Percentiles rank a stretch among this genome's conserved stretches.
These are phyloP conservation scores for Astrocystis sublimbata DNA, from an alignment of 495 filamentous ascomycete species.

Conservation along the genomic window DNA sequence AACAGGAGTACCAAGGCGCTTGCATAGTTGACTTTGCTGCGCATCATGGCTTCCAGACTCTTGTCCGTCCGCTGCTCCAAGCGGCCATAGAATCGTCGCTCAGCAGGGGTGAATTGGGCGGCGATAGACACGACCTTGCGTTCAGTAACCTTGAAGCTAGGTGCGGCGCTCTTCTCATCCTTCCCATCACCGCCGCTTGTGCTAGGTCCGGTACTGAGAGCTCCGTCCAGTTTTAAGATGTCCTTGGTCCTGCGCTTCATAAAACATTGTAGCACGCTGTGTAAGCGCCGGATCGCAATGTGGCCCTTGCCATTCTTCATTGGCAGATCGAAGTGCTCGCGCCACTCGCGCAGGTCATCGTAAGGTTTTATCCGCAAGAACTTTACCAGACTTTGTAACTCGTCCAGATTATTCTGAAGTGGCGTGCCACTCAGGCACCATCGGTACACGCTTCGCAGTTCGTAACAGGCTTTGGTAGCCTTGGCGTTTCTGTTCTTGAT, in stretches of 20 bases:
- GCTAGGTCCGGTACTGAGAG: slow-evolving; percentile 69
- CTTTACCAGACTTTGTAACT: slow-evolving; percentile 87
- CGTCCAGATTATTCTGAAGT: slow-evolving; percentile 97
- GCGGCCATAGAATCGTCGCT: slow-evolving; percentile 80
- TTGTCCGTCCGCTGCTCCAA: slow-evolving; percentile 82
- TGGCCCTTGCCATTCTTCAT: slow-evolving; percentile 83
- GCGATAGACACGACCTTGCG: slow-evolving; percentile 81
- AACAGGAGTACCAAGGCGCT: slow-evolving; percentile 83
- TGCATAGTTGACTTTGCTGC: slow-evolving; percentile 67
- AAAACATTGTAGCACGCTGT: slow-evolving; percentile 80
- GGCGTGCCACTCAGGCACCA: slow-evolving; percentile 97
- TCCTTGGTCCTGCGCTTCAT: slow-evolving; percentile 98
- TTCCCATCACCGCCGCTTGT: slow-evolving; percentile 46
- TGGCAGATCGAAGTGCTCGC: slow-evolving; percentile 80
- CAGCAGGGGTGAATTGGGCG: slow-evolving; percentile 74
- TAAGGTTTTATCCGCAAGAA: slow-evolving; percentile 94
- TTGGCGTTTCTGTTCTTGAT: slow-evolving; percentile 99
- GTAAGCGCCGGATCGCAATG: slow-evolving; percentile 84
- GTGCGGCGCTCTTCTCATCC: slow-evolving; percentile 47
- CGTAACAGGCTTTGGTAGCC: slow-evolving; percentile 82
- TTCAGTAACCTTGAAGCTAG: slow-evolving; percentile 81
- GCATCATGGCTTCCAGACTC: slow-evolving; percentile 86
- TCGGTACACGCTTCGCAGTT: slow-evolving; percentile 76
- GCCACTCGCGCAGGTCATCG: slow-evolving; percentile 78
- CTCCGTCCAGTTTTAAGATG: slow-evolving; percentile 79